Percentiles rank a stretch among this genome's conserved stretches.
phyloP scores from a whole-genome alignment of 2,329 filamentous ascomycete species.

The Diplodia scrobiculata region DNA sequence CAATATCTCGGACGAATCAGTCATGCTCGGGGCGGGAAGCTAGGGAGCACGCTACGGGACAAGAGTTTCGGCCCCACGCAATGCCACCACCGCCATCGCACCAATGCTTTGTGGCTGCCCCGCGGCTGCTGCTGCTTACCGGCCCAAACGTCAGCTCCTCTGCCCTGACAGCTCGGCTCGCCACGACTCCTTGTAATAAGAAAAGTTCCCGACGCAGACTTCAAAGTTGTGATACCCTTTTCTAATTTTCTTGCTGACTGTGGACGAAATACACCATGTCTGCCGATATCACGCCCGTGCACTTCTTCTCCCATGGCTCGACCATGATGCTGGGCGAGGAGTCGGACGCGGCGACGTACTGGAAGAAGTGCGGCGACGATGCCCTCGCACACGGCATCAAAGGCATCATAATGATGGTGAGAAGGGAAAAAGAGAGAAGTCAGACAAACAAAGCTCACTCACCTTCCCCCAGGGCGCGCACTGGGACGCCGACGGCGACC shows the following conservation, averaged over 20 bases:
- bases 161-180: not conserved
- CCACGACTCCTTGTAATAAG: not conserved
- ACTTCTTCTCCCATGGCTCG: constrained; percentile 70
- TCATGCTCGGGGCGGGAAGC: not conserved
- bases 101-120: not conserved
- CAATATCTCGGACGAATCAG: not conserved
- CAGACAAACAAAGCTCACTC: not conserved
- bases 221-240: not conserved
- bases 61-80: constrained; percentile 6
- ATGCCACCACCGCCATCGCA: not conserved
- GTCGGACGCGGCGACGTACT: constrained; percentile 63
- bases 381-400: constrained; percentile 62
- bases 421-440: not conserved
- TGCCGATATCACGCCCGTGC: constrained; percentile 55
- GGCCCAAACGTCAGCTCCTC: not conserved
- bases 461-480: constrained; percentile 58
- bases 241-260: not conserved
- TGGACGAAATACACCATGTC: not conserved
- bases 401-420: constrained; percentile 66
- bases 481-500: constrained; percentile 60
- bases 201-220: not conserved
- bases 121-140: not conserved
- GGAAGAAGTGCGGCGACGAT: constrained; percentile 66
- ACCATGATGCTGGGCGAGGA: constrained; percentile 73
- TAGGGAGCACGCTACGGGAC: not conserved